Evolutionary conservation across 169 alveolate species (phyloP), one percentile per base, ranked within the genome.

Genomic region (Hepatocystis sp.): DNA sequence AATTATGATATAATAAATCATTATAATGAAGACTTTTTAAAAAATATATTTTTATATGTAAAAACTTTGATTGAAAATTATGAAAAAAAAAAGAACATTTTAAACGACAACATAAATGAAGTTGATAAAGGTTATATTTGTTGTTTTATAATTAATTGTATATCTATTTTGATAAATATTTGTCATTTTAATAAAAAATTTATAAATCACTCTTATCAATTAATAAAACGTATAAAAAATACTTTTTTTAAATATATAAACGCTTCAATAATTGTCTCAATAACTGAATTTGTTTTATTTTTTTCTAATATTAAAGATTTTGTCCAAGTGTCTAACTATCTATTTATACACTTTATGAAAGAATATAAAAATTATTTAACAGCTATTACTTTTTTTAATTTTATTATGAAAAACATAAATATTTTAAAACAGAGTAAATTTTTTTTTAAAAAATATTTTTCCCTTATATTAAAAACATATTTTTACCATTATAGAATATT

Each of bases 341-440:
- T 67, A 36, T 25, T 32, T 52, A 51, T 44, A 32, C 17, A 7
- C 13, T 32, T 67, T 11, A 28, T 40, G 36, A 40, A n/a, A 23
- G 85, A 67, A 67, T 67, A 36, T 52, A 67, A 52, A 67, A 46
- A 17, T 46, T 51, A 46, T 60, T 60, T 67, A 36, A 27, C 44
- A 52, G 85, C 85, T 19, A 46, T 67, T 1, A 3, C 85, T 23
- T 67, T 67, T 21, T 67, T 67, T 67, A 67, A 67, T 53, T 67
- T 67, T 60, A 52, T 67, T 23, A 67, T 51, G 58, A 67, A 56
- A 28, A 52, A 67, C 34, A 8, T 51, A 19, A 27, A 52, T 23
- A 52, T 67, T 11, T 67, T 67, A 19, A 42, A 67, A 2, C 17
- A 52, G 17, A 52, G 56, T 30, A 67, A 19, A 25, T 67, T 67